These are phyloP conservation scores for Picochlorum sp. DNA, from an alignment of 139 green algal species.

Conservation along the genomic window DNA sequence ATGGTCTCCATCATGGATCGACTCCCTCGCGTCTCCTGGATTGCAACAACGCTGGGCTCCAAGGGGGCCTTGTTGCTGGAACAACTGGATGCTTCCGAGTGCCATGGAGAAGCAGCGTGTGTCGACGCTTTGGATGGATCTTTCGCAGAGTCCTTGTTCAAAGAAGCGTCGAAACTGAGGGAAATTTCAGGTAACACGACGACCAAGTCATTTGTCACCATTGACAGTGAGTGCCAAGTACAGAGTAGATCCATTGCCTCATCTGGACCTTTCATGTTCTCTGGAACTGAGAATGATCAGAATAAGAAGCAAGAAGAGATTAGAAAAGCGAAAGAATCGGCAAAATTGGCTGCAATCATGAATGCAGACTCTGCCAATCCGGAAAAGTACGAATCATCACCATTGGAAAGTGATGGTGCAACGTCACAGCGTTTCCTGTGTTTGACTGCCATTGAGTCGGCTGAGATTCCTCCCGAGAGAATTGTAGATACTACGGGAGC, in stretches of 20 bases:
- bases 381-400: background rate
- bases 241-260: background rate
- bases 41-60: slow-evolving; percentile 61
- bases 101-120: slow-evolving; percentile 12
- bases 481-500: slow-evolving; percentile 88
- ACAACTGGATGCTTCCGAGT: background rate
- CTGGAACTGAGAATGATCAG: background rate
- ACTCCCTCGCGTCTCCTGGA: slow-evolving; percentile 53
- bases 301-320: background rate
- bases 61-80: slow-evolving; percentile 62
- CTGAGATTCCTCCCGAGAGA: slow-evolving; percentile 20
- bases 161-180: background rate
- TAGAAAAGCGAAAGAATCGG: slow-evolving; percentile 14
- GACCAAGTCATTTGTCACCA: background rate
- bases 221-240: background rate
- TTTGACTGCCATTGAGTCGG: slow-evolving; percentile 23
- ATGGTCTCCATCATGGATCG: slow-evolving; percentile 46
- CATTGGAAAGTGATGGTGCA: background rate
- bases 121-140: slow-evolving; percentile 1
- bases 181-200: background rate
- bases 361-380: slow-evolving; percentile 55
- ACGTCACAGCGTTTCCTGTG: background rate
- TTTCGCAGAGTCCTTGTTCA: background rate
- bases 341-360: slow-evolving; percentile 33
- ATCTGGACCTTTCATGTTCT: background rate